Percentiles rank a stretch among this genome's conserved stretches.
These are phyloP conservation scores for Phaffomyces antillensis DNA, from an alignment of 805 yeast genomes.

Conservation along the genomic window DNA sequence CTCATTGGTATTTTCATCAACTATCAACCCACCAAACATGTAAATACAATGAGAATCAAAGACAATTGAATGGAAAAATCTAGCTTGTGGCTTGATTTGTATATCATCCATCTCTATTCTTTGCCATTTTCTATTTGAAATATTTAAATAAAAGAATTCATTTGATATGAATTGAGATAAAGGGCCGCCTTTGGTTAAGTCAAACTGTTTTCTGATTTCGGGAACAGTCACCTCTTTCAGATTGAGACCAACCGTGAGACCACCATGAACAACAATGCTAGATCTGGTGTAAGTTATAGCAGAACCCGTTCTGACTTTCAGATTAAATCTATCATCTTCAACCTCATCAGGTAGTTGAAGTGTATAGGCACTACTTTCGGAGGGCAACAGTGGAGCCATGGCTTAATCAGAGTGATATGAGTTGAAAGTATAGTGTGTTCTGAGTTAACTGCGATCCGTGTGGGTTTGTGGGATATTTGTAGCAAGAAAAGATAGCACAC, in stretches of 20 bases:
- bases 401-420: not conserved
- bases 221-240: conserved; percentile 9
- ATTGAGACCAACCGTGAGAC: conserved; percentile 48
- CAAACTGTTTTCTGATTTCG: conserved; percentile 10
- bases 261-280: conserved; percentile 60
- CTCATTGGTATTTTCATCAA: conserved; percentile 30
- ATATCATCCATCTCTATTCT: conserved; percentile 27
- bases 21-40: conserved; percentile 57
- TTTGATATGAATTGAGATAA: conserved; percentile 35
- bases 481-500: too few relatives aligned
- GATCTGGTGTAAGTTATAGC: conserved; percentile 53
- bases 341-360: conserved; percentile 47
- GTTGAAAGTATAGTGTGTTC: too few relatives aligned
- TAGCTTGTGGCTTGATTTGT: conserved; percentile 15
- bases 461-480: too few relatives aligned
- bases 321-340: conserved; percentile 42
- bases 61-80: conserved; percentile 56
- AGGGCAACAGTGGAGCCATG: conserved; percentile 61
- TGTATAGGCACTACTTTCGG: conserved; percentile 53
- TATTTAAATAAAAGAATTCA: conserved; percentile 55
- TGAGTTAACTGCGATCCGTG: too few relatives aligned
- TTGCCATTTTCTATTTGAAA: conserved; percentile 55
- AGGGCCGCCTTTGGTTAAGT: not conserved
- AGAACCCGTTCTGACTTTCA: conserved; percentile 64
- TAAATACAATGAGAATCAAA: conserved; percentile 44